phyloP scores from a whole-genome alignment of 768 basidiomycete genomes.

The Psilocybe subaeruginosa region DNA sequence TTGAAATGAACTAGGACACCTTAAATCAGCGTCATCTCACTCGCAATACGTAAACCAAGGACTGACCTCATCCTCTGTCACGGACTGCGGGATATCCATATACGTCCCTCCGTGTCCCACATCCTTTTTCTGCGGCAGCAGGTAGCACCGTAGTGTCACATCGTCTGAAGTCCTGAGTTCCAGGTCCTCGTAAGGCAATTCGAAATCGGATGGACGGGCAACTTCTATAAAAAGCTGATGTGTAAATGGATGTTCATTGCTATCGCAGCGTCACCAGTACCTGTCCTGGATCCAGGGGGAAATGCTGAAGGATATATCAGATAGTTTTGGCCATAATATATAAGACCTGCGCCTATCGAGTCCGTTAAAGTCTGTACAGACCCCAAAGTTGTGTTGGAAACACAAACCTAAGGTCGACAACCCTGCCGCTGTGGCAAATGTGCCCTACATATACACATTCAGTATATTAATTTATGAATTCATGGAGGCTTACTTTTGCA shows the following conservation, averaged over 20 bases:
- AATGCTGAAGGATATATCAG: conserved; percentile 91
- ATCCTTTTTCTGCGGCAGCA: conserved; percentile 68
- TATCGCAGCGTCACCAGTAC: conserved; percentile 40
- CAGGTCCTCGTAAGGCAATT: conserved; percentile 76
- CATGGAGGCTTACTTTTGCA: conserved; percentile 40
- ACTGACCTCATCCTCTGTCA: conserved; percentile 56
- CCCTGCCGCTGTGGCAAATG: conserved; percentile 58
- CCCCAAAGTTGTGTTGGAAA: background rate
- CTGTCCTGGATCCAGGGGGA: conserved; percentile 74
- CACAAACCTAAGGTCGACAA: conserved; percentile 57
- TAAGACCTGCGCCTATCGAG: conserved; percentile 64
- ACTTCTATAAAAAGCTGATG: conserved; percentile 56
- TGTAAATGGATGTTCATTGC: background rate
- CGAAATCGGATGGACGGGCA: conserved; percentile 66
- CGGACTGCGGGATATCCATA: conserved; percentile 26
- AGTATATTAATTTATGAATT: background rate
- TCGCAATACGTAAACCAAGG: background rate
- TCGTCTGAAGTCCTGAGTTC: conserved; percentile 74
- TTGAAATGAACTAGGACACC: conserved; percentile 41
- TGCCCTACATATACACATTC: conserved; percentile 38
- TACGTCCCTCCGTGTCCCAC: conserved; percentile 24
- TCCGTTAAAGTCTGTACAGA: background rate
- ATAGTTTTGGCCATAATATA: conserved; percentile 86
- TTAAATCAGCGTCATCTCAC: no score
- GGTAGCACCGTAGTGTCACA: conserved; percentile 73